Percentiles rank a stretch among this genome's conserved stretches.
phyloP scores from a whole-genome alignment of 192 early-diverging fungal species.

The Allomyces arbusculus region DNA sequence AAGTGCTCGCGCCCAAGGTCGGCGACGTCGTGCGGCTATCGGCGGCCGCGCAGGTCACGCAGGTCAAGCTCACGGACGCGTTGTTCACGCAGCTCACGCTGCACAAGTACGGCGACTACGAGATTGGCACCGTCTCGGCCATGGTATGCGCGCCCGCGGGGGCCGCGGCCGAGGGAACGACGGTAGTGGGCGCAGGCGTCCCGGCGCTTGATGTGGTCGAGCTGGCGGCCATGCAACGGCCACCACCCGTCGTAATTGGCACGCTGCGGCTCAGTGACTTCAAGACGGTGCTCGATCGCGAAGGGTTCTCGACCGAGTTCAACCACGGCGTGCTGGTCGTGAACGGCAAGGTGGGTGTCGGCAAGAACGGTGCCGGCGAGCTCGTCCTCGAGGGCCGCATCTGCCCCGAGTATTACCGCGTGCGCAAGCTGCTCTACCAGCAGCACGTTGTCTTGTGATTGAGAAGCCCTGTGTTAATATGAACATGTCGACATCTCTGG shows the following conservation, averaged over 20 bases:
- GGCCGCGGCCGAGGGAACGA: not conserved
- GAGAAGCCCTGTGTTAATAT: not conserved
- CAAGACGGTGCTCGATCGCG: constrained; percentile 37
- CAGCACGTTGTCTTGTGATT: constrained; percentile 12
- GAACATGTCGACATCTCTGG: no score
- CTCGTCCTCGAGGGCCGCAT: constrained; percentile 16
- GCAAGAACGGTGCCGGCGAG: constrained; percentile 12
- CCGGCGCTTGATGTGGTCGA: constrained; percentile 53
- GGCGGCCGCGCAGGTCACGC: constrained; percentile 67
- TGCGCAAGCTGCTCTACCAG: constrained; percentile 23
- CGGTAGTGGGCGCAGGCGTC: constrained; percentile 28
- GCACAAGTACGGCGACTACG: not conserved
- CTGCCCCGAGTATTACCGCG: constrained; percentile 21
- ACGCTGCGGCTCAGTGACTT: constrained; percentile 71
- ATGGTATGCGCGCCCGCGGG: not conserved
- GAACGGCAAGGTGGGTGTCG: constrained; percentile 48
- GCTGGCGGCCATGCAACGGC: constrained; percentile 15
- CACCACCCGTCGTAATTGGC: constrained; percentile 59
- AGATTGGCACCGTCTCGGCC: not conserved
- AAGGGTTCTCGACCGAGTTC: constrained; percentile 65
- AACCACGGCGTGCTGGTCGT: constrained; percentile 70
- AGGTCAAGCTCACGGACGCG: constrained; percentile 72
- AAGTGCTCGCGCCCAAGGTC: constrained; percentile 59
- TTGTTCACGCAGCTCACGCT: constrained; percentile 33
- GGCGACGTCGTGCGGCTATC: constrained; percentile 79